Conservation (phyloP, 768 basidiomycete species). For the Scleroderma citrinum region DNA sequence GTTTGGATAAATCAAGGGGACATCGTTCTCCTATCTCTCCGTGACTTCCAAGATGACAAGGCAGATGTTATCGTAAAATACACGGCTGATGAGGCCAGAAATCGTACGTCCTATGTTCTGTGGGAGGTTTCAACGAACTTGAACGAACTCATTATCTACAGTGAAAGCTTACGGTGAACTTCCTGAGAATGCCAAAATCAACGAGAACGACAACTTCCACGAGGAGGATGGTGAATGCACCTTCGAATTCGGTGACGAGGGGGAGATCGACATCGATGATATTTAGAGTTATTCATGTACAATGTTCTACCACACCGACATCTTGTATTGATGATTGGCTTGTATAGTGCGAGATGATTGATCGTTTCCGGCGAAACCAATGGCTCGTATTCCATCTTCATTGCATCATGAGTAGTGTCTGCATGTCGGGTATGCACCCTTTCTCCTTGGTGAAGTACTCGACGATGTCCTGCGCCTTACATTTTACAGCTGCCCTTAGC, state of each 20-base stretch:
- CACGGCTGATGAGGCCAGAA: conserved; percentile 91
- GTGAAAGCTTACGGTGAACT: conserved; percentile 98
- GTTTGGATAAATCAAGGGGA: conserved; percentile 99
- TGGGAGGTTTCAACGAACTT: conserved; percentile 3
- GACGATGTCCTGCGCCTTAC: conserved; percentile 61
- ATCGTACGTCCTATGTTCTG: conserved; percentile 40
- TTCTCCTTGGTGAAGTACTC: conserved; percentile 68
- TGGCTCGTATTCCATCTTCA: conserved; percentile 11
- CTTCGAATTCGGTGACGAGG: conserved; percentile 88
- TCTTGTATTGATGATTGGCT: conserved; percentile 7
- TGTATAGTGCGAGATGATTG: not conserved
- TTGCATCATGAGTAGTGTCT: conserved; percentile 45
- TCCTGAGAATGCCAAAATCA: conserved; percentile 93
- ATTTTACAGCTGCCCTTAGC: conserved; percentile 61
- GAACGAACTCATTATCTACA: conserved; percentile 24
- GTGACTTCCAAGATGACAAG: conserved; percentile 99
- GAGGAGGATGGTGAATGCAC: conserved; percentile 87
- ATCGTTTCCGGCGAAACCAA: not conserved
- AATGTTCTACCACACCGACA: not conserved
- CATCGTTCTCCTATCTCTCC: conserved; percentile 88
- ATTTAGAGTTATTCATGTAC: conserved; percentile 43
- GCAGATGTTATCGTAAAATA: conserved; percentile 99
- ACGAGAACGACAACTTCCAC: conserved; percentile 91
- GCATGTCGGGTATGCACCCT: conserved; percentile 67
- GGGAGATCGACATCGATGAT: conserved; percentile 86